These are phyloP conservation scores for Rozella allomycis DNA, from an alignment of 371 early-diverging fungal species.

Conservation along the genomic window DNA sequence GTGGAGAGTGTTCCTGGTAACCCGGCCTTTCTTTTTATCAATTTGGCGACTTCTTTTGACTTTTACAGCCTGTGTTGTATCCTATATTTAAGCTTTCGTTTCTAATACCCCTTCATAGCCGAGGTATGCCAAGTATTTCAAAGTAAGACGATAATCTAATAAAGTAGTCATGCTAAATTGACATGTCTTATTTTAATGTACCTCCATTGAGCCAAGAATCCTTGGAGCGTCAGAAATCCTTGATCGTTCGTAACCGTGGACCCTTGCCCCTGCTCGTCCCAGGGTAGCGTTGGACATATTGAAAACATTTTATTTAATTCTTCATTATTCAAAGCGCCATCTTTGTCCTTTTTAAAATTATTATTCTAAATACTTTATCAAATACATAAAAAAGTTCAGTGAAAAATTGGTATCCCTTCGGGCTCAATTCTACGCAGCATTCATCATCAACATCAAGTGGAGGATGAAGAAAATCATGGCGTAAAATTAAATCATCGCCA, in stretches of 20 bases:
- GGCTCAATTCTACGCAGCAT: constrained; percentile 76
- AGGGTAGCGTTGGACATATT: constrained; percentile 34
- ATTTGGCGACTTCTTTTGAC: constrained; percentile 10
- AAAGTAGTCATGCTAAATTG: constrained; percentile 67
- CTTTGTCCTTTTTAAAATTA: constrained; percentile 44
- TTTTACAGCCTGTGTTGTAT: constrained; percentile 19
- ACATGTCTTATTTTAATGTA: constrained; percentile 6
- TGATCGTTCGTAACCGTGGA: constrained; percentile 68
- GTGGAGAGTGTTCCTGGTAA: constrained; percentile 66
- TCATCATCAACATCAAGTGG: constrained; percentile 61
- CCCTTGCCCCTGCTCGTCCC: constrained; percentile 45
- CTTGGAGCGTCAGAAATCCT: constrained; percentile 75
- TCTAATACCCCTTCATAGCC: constrained; percentile 74
- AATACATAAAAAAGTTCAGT: constrained; percentile 74
- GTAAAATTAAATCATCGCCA: constrained; percentile 64
- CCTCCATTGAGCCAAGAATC: constrained; percentile 93
- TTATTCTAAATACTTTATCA: constrained; percentile 41
- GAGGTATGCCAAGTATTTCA: constrained; percentile 80
- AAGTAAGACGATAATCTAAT: constrained; percentile 58
- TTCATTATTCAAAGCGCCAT: constrained; percentile 61
- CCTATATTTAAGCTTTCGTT: too few relatives aligned
- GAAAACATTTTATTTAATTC: constrained; percentile 70
- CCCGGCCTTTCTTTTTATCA: constrained; percentile 40
- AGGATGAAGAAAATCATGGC: constrained; percentile 70
- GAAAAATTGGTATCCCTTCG: constrained; percentile 80